These are phyloP conservation scores for Rosa rugosa DNA, from an alignment of 306 rosid genomes.

Conservation along the genomic window DNA sequence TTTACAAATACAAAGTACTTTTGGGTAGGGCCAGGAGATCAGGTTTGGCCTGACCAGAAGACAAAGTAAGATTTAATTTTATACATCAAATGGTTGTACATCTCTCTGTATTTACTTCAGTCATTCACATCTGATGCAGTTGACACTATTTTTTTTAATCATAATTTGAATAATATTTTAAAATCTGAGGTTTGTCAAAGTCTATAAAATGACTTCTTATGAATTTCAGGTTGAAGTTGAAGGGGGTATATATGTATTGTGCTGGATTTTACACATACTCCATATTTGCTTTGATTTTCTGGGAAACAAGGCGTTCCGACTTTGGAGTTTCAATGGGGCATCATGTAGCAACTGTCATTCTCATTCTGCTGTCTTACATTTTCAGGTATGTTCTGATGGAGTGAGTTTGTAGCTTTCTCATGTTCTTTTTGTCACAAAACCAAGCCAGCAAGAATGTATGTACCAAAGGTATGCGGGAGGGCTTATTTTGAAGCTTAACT, in stretches of 20 bases:
- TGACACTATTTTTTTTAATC: neutral
- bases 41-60: conserved; percentile 91
- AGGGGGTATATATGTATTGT: conserved; percentile 74
- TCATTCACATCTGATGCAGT: conserved; percentile 5
- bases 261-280: conserved; percentile 95
- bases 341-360: conserved; percentile 80
- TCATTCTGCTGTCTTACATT: conserved; percentile 75
- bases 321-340: conserved; percentile 92
- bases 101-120: conserved; percentile 18
- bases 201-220: conserved; percentile 11
- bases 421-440: conserved; percentile 23
- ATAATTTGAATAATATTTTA: conserved; percentile 6
- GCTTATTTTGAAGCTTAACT: conserved; percentile 8
- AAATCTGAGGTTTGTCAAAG: conserved; percentile 19
- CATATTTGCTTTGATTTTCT: conserved; percentile 86
- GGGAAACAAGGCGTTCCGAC: conserved; percentile 98
- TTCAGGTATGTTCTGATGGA: conserved; percentile 55
- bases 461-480: conserved; percentile 15
- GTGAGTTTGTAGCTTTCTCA: conserved; percentile 26
- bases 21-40: conserved; percentile 97
- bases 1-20: conserved; percentile 62
- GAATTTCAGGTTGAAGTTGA: conserved; percentile 83
- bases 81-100: neutral
- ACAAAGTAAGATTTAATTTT: conserved; percentile 56
- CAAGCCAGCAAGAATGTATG: conserved; percentile 4